Conservation (phyloP, 1,139 yeast species). For the Kodamaea fungicola region DNA sequence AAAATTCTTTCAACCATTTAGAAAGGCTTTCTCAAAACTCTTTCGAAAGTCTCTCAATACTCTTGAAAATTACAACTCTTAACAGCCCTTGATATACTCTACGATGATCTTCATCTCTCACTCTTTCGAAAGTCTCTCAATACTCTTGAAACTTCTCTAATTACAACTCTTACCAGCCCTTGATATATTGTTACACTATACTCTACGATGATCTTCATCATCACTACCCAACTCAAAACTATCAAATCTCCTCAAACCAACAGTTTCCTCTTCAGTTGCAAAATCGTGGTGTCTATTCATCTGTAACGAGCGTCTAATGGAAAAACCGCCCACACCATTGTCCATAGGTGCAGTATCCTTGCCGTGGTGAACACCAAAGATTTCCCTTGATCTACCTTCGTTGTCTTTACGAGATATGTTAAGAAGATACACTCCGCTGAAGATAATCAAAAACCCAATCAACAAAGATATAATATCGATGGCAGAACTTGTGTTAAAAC, state of each 20-base stretch:
- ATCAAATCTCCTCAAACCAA: slow-evolving; percentile 60
- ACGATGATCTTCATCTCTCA: no score
- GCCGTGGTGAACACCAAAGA: slow-evolving; percentile 59
- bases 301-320: slow-evolving; percentile 65
- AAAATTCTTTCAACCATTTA: no score
- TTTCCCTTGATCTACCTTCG: slow-evolving; percentile 51
- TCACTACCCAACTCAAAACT: slow-evolving; percentile 56
- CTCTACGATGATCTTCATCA: slow-evolving; percentile 20
- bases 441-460: slow-evolving; percentile 83
- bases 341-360: slow-evolving; percentile 70
- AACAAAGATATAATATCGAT: slow-evolving; percentile 81
- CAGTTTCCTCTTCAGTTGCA: slow-evolving; percentile 47
- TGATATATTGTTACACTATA: no score
- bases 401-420: slow-evolving; percentile 73
- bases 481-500: slow-evolving; percentile 80
- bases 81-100: no score
- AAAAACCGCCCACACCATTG: slow-evolving; percentile 74
- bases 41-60: no score
- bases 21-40: no score
- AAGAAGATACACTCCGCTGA: slow-evolving; percentile 80
- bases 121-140: no score
- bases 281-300: slow-evolving; percentile 48
- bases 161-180: not conserved
- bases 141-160: not conserved
- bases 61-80: no score